phyloP scores from a whole-genome alignment of 1,139 yeast genomes.

The Zygosaccharomyces sapae region DNA sequence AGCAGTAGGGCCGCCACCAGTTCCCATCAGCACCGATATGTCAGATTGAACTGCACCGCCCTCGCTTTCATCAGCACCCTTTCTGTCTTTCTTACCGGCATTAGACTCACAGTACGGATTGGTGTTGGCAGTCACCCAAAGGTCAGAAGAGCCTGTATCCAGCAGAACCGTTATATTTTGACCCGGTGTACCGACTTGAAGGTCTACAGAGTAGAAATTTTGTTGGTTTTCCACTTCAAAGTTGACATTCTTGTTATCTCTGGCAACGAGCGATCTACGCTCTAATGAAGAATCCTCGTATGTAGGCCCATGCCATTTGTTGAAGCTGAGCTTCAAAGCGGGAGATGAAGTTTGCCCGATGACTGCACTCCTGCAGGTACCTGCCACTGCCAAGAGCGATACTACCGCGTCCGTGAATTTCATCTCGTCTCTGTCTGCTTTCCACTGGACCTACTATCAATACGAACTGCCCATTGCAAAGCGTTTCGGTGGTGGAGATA shows the following conservation, averaged over 20 bases:
- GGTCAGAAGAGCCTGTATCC: slow-evolving; percentile 65
- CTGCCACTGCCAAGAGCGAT: neutral
- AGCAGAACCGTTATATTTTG: slow-evolving; percentile 48
- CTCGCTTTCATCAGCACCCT: too few relatives aligned
- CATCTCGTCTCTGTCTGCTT: neutral
- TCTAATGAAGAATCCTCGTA: slow-evolving; percentile 8
- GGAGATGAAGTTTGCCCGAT: neutral
- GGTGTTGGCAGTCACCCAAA: slow-evolving; percentile 47
- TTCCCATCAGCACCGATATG: too few relatives aligned
- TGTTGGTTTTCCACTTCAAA: slow-evolving; percentile 43
- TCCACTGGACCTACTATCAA: too few relatives aligned
- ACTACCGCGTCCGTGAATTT: neutral
- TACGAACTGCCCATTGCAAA: too few relatives aligned
- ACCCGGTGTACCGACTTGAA: slow-evolving; percentile 50
- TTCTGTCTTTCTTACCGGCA: too few relatives aligned
- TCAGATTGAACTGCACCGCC: too few relatives aligned
- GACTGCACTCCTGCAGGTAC: slow-evolving; percentile 1
- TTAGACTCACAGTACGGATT: slow-evolving; percentile 21
- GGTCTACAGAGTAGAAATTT: slow-evolving; percentile 47
- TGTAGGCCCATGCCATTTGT: slow-evolving; percentile 12
- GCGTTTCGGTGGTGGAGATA: too few relatives aligned
- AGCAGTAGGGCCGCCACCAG: too few relatives aligned
- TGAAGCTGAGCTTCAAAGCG: slow-evolving; percentile 11
- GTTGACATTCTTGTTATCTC: slow-evolving; percentile 9
- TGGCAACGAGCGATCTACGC: neutral